These are phyloP conservation scores for Dactylellina leptospora DNA, from an alignment of 2,329 filamentous ascomycete genomes.

Conservation along the genomic window DNA sequence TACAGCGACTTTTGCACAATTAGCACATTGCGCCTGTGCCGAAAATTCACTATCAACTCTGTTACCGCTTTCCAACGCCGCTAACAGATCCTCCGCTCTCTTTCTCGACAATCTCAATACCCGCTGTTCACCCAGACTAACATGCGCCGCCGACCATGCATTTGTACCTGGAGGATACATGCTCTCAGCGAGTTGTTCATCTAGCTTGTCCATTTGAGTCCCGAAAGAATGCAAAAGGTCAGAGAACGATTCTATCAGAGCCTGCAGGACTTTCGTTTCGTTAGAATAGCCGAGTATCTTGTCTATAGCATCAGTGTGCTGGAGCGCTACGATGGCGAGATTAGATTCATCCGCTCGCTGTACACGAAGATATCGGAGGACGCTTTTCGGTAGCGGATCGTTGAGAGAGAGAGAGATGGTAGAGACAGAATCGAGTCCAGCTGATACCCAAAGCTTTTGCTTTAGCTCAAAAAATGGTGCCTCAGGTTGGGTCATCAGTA, in stretches of 20 bases:
- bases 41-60: constrained; percentile 12
- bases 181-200: constrained; percentile 58
- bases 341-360: constrained; percentile 59
- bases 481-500: constrained; percentile 59
- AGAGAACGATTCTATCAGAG: constrained; percentile 59
- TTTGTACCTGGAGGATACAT: constrained; percentile 59
- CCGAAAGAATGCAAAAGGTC: constrained; percentile 58
- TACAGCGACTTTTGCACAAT: constrained; percentile 57
- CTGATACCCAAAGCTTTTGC: constrained; percentile 59
- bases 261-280: constrained; percentile 59
- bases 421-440: constrained; percentile 58
- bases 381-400: constrained; percentile 59
- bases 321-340: constrained; percentile 56
- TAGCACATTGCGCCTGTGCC: constrained; percentile 55
- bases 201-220: constrained; percentile 58
- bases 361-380: constrained; percentile 60
- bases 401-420: constrained; percentile 59
- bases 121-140: constrained; percentile 57
- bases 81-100: constrained; percentile 58
- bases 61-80: constrained; percentile 13
- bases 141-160: constrained; percentile 60
- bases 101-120: constrained; percentile 59
- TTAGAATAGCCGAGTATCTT: constrained; percentile 58
- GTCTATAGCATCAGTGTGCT: constrained; percentile 55
- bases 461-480: constrained; percentile 60